Percentiles rank a stretch among this genome's conserved stretches.
phyloP scores from a whole-genome alignment of 2,329 filamentous ascomycete species.

The Bipolaris oryzae region DNA sequence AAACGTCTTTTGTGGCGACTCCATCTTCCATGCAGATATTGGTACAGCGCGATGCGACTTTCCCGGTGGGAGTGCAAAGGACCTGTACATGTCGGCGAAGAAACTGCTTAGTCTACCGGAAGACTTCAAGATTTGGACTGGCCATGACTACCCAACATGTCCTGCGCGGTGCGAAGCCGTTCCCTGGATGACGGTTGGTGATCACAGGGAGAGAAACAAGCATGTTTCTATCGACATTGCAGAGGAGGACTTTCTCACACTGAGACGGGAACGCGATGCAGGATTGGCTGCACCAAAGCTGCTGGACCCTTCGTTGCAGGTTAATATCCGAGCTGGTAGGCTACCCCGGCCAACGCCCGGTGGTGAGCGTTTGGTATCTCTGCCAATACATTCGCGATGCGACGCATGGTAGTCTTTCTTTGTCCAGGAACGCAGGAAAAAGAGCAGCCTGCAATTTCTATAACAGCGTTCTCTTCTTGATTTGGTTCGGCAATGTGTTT shows the following conservation, averaged over 20 bases:
- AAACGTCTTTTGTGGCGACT: constrained; percentile 48
- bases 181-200: constrained; percentile 43
- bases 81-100: constrained; percentile 35
- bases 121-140: constrained; percentile 41
- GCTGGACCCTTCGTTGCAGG: constrained; percentile 48
- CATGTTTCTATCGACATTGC: constrained; percentile 36
- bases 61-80: constrained; percentile 40
- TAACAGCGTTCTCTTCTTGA: not conserved
- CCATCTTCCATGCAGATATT: constrained; percentile 44
- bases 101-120: constrained; percentile 38
- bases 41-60: constrained; percentile 46
- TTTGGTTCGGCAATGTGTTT: not conserved
- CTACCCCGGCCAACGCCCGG: constrained; percentile 30
- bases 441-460: not conserved
- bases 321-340: constrained; percentile 49
- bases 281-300: constrained; percentile 42
- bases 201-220: constrained; percentile 46
- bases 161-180: constrained; percentile 25
- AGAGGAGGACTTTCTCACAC: constrained; percentile 43
- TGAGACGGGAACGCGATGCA: constrained; percentile 41
- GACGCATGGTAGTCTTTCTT: not conserved
- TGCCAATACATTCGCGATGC: constrained; percentile 11
- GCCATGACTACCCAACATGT: constrained; percentile 45
- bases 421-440: not conserved
- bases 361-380: constrained; percentile 9